Base-by-base conservation (phyloP, 139 green algal species). In the Mesotaenium endlicherianum region DNA sequence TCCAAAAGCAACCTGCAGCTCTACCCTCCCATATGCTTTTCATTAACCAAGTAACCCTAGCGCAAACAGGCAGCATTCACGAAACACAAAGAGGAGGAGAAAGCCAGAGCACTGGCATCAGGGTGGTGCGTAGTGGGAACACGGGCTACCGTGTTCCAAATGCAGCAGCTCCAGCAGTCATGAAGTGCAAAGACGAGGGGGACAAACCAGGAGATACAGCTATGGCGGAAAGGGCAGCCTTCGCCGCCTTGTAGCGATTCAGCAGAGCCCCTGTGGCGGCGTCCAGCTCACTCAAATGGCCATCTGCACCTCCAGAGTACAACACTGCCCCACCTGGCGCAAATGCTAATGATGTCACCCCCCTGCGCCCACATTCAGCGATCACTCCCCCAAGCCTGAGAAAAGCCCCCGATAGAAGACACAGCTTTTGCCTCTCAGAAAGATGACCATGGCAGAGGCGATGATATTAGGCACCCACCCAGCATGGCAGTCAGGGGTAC, bases 191-290 rank as follows among this genome's bases (percentile, higher is more conserved):
- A 39, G 64, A 16, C 40, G 16, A 16, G 20, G 47, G 31, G 59
- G 30, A 41, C 84, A 43, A 43, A 92, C 90, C 91, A 90, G 83
- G 70, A 1, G 88, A 67, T 1, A 89, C 55, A 2, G 81, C 89
- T 11, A 92, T 71, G 58, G 42, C 72, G 3, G 84, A 83, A 11
- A 93, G 69, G 1, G 85, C 41, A 41, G 93, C 87, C 16, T 82
- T 82, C 20, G 5, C 60, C 6, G n/a, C 8, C 8, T 43, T 64
- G 75, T 42, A 82, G 8, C 57, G 17, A 11, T 6, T 43, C 75
- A 82, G 26, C 14, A 82, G 20, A 64, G 17, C n/a, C 40, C 75
- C 75, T 8, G n/a, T 82, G 39, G 75, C 60, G 17, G 39, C n/a
- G 20, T 82, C 58, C 55, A 82, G 75, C 58, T 82, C 17, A 8